Conservation (phyloP, 225 moss, liverwort and hornwort genomes). For the Pleurozium schreberi region DNA sequence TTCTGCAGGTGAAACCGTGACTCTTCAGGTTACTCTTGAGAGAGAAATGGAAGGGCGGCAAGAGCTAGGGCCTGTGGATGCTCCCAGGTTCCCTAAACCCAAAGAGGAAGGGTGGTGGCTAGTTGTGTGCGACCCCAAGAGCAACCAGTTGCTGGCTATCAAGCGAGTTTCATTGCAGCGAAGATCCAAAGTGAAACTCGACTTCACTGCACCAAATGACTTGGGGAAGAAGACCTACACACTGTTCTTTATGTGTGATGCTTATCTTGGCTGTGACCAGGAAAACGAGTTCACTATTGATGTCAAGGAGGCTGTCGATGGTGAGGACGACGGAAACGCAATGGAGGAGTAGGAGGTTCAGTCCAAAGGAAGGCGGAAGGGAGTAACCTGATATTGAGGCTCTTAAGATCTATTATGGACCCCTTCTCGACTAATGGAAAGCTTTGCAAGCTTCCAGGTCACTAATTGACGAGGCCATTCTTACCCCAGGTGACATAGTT, state of each 20-base stretch:
- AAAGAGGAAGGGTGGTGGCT: slow-evolving; percentile 99
- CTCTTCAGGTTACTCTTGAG: slow-evolving; percentile 74
- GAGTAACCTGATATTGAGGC: background rate
- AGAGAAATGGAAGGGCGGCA: slow-evolving; percentile 82
- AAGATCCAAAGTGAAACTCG: slow-evolving; percentile 69
- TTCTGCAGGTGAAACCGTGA: slow-evolving; percentile 76
- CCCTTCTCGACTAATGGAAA: background rate
- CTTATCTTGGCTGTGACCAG: slow-evolving; percentile 91
- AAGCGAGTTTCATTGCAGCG: slow-evolving; percentile 82
- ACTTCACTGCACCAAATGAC: slow-evolving; percentile 69
- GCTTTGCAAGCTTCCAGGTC: background rate
- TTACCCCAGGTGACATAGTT: background rate
- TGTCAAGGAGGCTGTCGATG: slow-evolving; percentile 72
- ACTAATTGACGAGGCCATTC: background rate
- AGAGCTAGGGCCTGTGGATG: slow-evolving; percentile 80
- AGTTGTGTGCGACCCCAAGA: slow-evolving; percentile 77
- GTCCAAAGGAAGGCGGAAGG: background rate
- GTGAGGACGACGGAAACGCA: slow-evolving; percentile 51
- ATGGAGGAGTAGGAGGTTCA: slow-evolving; percentile 35
- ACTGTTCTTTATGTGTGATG: slow-evolving; percentile 83
- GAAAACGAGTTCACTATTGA: slow-evolving; percentile 85
- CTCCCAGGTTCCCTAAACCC: slow-evolving; percentile 80
- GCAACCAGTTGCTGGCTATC: slow-evolving; percentile 80
- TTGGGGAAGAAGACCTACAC: slow-evolving; percentile 71
- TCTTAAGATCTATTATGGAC: background rate